These are phyloP conservation scores for Penicillium soppii DNA, from an alignment of 495 filamentous ascomycete species.

Conservation along the genomic window DNA sequence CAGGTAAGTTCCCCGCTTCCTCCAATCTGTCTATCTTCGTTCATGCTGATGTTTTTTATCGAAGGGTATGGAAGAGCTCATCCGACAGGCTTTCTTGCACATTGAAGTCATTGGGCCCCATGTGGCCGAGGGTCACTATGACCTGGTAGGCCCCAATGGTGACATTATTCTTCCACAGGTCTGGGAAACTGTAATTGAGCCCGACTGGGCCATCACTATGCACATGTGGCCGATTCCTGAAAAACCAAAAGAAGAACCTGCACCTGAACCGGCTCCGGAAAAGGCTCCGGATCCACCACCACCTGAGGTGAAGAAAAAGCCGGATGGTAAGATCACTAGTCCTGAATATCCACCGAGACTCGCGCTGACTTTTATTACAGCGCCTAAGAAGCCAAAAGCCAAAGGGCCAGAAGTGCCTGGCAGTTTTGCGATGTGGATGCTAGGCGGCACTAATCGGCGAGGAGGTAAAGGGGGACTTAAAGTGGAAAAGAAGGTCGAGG, in stretches of 20 bases:
- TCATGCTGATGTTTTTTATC: conserved; percentile 12
- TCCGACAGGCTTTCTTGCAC: conserved; percentile 83
- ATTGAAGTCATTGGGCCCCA: conserved; percentile 80
- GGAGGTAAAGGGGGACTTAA: conserved; percentile 32
- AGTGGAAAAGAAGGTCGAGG: conserved; percentile 38
- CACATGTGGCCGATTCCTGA: conserved; percentile 94
- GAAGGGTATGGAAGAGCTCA: conserved; percentile 82
- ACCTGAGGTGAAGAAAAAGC: conserved; percentile 37
- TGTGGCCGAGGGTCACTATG: conserved; percentile 82
- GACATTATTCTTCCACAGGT: conserved; percentile 86
- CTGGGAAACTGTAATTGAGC: conserved; percentile 83
- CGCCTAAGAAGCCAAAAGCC: conserved; percentile 24
- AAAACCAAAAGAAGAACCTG: conserved; percentile 45
- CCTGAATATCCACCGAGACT: neutral
- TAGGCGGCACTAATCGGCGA: conserved; percentile 25
- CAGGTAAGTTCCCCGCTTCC: conserved; percentile 50
- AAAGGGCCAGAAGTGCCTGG: conserved; percentile 18
- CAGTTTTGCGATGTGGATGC: conserved; percentile 40
- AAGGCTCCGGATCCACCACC: conserved; percentile 13
- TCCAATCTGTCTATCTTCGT: neutral
- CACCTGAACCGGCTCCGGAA: conserved; percentile 28
- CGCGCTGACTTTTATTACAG: conserved; percentile 15
- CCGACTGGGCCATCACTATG: conserved; percentile 90
- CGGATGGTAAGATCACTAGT: conserved; percentile 25
- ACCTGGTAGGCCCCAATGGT: conserved; percentile 77